Base-by-base conservation (phyloP, 306 rosid genomes). In the Vicia villosa region DNA sequence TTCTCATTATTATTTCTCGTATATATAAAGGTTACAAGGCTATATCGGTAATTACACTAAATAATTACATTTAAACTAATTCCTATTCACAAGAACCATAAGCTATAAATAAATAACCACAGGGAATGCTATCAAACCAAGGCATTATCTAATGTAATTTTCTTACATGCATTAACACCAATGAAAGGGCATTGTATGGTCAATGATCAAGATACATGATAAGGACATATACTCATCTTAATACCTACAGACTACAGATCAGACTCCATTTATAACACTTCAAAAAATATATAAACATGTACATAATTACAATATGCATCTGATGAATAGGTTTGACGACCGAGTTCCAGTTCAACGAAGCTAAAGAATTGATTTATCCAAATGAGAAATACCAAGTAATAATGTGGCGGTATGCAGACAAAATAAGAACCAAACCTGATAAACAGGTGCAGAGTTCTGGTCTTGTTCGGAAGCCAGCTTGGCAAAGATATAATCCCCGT, bases 401-500 rank as follows among this genome's bases (percentile, higher is more conserved):
- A 77, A 69, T 46, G 67, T 24, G 66, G 67, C 22, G 66, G 70
- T 60, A 66, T 20, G 55, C 55, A 64, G 41, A 14, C 17, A 63
- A 17, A 79, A 77, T 24, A 54, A 66, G 68, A 63, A 50, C 22
- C 75, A 46, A 70, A 94, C 97, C 99, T 88, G 84, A 84, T 80
- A 91, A 12, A 63, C 54, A 16, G 47, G 15, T 50, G 58, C 8
- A 28, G 28, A 9, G 38, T 30, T 82, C 47, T 76, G 54, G 68
- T 34, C 71, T 37, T 50, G 65, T 16, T 62, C 80, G 63, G 85
- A 74, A 57, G 78, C 75, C 58, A 78, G 83, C 84, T 75, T 91
- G 71, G 88, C 96, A 59, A 80, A 77, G 32, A 94, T 86, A 75
- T 0, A 54, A 78, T 94, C 99, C 68, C 97, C 97, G 22, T 77